Evolutionary conservation across 148 eudicot genomes (phyloP), one percentile per base, ranked within the genome.

Genomic region (Persicaria tinctoria): DNA sequence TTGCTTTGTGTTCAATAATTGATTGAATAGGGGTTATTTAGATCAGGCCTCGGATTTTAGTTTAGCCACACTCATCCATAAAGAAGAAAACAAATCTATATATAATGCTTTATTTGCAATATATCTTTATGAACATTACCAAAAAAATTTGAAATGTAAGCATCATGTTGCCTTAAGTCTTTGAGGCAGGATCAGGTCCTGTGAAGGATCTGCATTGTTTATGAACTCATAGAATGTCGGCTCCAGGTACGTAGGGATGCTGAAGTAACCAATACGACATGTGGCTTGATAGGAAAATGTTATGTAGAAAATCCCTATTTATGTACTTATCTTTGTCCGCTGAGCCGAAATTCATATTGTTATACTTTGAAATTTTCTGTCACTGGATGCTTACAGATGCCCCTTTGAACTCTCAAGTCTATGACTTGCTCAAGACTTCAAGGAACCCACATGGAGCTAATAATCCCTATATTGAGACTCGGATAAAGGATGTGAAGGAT

Each of bases 401-500:
- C 23, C 59, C 72, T 73, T 50, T 55, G 73, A 83, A 79, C 17
- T 49, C 75, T 74, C 74, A 70, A 73, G 78, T 63, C 57, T 78
- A 83, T 82, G 69, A 62, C 68, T 72, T 51, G 48, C 12, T 53
- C 44, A 79, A 80, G 64, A 77, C 20, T 64, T 68, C 76, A 16
- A 56, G 62, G 62, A 56, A n/a, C 27, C 23, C 23, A n/a, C 76
- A 73, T n/a, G 83, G 73, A 83, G 47, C 48, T 8, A 49, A 38
- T 7, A 16, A 77, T 74, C 73, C 45, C 47, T 66, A 66, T 48
- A 62, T 77, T 49, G 83, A 77, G 79, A 18, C 71, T 32, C 76
- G 49, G 70, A 68, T 47, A 17, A 83, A 81, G 51, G 74, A 50
- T n/a, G 80, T 44, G 18, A 81, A 78, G 56, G 83, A 68, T 20